Base-by-base conservation (phyloP, 129 eudicot species). In the Chrysanthemum seticuspe region DNA sequence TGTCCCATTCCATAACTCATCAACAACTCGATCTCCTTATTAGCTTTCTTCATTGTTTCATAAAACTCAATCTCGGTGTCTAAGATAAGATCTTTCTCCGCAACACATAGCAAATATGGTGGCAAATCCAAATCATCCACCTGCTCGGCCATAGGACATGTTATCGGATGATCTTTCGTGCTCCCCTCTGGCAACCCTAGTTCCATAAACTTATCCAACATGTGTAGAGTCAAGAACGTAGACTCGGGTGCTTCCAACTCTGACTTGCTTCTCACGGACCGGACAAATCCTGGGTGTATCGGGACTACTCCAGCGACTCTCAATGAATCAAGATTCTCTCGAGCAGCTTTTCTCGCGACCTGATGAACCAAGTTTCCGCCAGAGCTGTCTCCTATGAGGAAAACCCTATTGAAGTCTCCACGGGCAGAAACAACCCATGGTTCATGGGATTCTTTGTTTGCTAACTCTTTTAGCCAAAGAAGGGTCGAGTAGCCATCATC, bases 351-450 rank as follows among this genome's bases (percentile, higher is more conserved):
- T 62, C 76, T 83, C 0, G 88, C 88, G 48, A 88, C 86, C 60
- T 88, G 75, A 58, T 88, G 90, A n/a, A 78, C 90, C 8, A 88
- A 29, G 60, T 78, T 83, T 10, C 84, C 90, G 19, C 95, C 95
- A 19, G 95, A 85, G 88, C 95, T 88, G 65, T 88, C 95, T 15
- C 95, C 95, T 0, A 88, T 78, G 13, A 88, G 77, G 66, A 85
- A 88, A 14, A 88, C 88, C 40, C 90, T 71, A 29, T 15, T 62
- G 23, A 88, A 85, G 45, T 88, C 86, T 6, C 83, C 90, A 4
- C 51, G 54, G 13, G 51, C 66, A 4, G 74, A 16, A 6, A 85
- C 75, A 6, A 85, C 75, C 87, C 87, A 85, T 3, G 89, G 72
- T 16, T 82, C 82, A 18, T 74, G 75, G n/a, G 70, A 0, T 15